Percentiles rank a stretch among this genome's conserved stretches.
Evolutionary conservation across 2,329 filamentous ascomycete genomes (phyloP).

Genomic region (Pseudocercospora vitis): DNA sequence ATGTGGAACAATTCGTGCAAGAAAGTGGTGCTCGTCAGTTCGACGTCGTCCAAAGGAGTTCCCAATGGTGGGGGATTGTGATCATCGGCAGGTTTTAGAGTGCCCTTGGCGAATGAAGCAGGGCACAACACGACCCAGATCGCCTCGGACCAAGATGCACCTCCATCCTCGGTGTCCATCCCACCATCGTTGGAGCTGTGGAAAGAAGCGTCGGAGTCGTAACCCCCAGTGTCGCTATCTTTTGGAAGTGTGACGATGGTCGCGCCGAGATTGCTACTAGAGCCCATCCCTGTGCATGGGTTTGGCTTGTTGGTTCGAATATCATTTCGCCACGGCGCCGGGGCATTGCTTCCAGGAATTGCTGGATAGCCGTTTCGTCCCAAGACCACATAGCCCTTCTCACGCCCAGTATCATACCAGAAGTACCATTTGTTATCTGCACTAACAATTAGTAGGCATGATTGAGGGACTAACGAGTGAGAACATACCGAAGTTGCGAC

Average conservation of each 20-base stretch:
- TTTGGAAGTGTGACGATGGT: background rate
- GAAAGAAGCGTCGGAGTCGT: background rate
- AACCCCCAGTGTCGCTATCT: background rate
- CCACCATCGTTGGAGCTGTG: background rate
- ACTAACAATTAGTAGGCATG: background rate
- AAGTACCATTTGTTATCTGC: background rate
- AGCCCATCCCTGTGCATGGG: background rate
- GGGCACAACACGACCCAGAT: background rate
- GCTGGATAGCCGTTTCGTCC: background rate
- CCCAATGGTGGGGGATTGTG: background rate
- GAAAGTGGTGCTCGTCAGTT: background rate
- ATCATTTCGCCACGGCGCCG: background rate
- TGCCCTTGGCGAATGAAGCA: background rate
- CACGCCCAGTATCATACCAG: background rate
- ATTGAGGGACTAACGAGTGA: background rate
- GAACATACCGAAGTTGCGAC: background rate
- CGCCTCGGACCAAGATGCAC: background rate
- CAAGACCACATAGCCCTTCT: constrained; percentile 1
- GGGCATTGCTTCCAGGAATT: background rate
- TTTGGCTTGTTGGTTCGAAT: background rate
- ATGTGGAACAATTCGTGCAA: background rate
- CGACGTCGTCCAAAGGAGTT: background rate
- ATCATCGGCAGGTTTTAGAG: background rate
- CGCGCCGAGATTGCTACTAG: background rate
- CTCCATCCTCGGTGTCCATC: background rate